These are phyloP conservation scores for Ophiostoma australiae DNA, from an alignment of 2,329 filamentous ascomycete species.

Conservation along the genomic window DNA sequence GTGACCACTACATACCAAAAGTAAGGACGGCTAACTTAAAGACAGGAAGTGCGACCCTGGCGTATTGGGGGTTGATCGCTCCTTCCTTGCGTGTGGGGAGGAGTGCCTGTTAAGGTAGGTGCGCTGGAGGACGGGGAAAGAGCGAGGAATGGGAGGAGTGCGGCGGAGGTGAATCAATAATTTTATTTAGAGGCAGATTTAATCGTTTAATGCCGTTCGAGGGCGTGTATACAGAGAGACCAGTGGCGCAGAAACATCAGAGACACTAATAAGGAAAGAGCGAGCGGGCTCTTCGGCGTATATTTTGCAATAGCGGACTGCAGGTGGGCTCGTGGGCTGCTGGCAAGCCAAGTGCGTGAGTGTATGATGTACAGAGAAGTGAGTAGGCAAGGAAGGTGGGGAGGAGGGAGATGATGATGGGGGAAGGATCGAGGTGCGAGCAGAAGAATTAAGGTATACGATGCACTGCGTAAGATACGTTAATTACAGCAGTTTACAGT, in stretches of 20 bases:
- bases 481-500: not conserved
- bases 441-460: too few species aligned
- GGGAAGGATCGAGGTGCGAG: not conserved
- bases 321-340: not conserved
- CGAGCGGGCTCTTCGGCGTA: conserved; percentile 11
- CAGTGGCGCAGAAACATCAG: not conserved
- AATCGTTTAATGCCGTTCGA: not conserved
- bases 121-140: not conserved
- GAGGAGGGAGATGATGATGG: not conserved
- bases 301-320: not conserved
- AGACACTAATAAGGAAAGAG: not conserved
- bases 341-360: not conserved
- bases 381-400: conserved; percentile 1
- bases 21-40: not conserved
- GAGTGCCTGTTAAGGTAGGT: not conserved
- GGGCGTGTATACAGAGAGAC: not conserved
- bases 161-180: not conserved
- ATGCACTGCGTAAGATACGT: too few species aligned
- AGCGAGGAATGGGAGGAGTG: conserved; percentile 14
- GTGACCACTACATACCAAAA: not conserved
- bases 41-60: not conserved
- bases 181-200: not conserved
- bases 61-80: conserved; percentile 16
- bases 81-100: conserved; percentile 5
- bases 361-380: not conserved